Evolutionary conservation across 1,284 basidiomycete genomes (phyloP), one percentile per base, ranked within the genome.

Genomic region (Golubevia pallescens): DNA sequence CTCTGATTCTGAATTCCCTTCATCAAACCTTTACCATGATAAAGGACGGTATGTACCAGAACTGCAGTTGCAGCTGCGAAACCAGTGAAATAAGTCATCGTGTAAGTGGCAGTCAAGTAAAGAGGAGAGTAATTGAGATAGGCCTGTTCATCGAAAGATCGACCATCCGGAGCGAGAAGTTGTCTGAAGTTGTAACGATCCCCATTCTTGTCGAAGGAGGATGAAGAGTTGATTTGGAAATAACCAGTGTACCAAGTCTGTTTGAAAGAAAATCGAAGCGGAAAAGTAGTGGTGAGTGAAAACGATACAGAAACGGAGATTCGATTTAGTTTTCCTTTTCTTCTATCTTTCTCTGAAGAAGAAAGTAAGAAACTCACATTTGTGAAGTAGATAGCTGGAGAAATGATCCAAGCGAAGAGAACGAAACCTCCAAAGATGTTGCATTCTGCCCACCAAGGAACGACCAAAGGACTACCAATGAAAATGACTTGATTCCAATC

Each of bases 311-410:
- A n/a, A n/a, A n/a, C n/a, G n/a, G n/a, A n/a, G n/a, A n/a, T n/a
- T n/a, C n/a, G n/a, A n/a, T n/a, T n/a, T n/a, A n/a, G n/a, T n/a
- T n/a, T n/a, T n/a, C n/a, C n/a, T n/a, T n/a, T n/a, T n/a, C n/a
- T n/a, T n/a, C n/a, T n/a, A n/a, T n/a, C 24, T 51, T 66, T n/a
- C 58, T 51, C 2, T 58, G 13, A 23, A 2, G n/a, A n/a, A n/a
- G n/a, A 55, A 60, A 60, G 24, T 57, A 21, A 60, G 51, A 58
- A 6, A 77, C 75, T 56, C 54, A 21, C 54, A 38, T 63, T 60
- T 38, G 56, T 63, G 7, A 28, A 54, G 24, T 51, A 60, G 10
- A 63, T 53, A 28, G 58, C 58, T 16, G 62, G 62, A 20, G 28
- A 42, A 20, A 63, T 23, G 14, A 63, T n/a, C n/a, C 61, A 21